phyloP scores from a whole-genome alignment of 345 rosid genomes.

The Eucalyptus decipiens region DNA sequence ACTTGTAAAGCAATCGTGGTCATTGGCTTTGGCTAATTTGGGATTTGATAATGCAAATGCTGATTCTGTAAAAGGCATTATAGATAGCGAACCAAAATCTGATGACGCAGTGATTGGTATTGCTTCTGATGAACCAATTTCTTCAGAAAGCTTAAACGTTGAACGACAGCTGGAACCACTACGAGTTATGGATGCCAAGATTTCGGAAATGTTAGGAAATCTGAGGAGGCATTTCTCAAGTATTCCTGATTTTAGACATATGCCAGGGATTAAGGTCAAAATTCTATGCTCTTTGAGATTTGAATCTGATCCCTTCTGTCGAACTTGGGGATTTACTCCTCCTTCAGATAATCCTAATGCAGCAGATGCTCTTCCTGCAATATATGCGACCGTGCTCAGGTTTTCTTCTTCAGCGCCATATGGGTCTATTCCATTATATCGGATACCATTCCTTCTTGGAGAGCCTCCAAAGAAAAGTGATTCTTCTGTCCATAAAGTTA shows the following conservation, averaged over 20 bases:
- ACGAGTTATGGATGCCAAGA: conserved; percentile 81
- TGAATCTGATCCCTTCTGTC: conserved; percentile 62
- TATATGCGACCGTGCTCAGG: conserved; percentile 79
- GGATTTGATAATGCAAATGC: conserved; percentile 31
- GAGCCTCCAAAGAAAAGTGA: conserved; percentile 29
- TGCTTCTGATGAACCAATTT: conserved; percentile 14
- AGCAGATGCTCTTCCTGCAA: conserved; percentile 51
- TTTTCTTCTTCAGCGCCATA: conserved; percentile 85
- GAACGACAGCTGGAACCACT: conserved; percentile 37
- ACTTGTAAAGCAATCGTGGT: conserved; percentile 88
- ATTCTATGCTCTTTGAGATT: conserved; percentile 68
- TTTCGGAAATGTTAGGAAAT: conserved; percentile 50
- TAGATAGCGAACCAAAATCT: conserved; percentile 25
- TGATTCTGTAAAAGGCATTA: conserved; percentile 21
- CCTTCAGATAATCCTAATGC: conserved; percentile 28
- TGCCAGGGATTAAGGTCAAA: conserved; percentile 64
- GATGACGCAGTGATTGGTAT: conserved; percentile 30
- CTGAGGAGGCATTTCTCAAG: conserved; percentile 77
- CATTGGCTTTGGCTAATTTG: conserved; percentile 50
- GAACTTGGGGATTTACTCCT: conserved; percentile 30
- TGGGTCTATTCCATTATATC: conserved; percentile 68
- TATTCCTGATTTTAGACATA: conserved; percentile 78
- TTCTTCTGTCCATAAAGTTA: conserved; percentile 12
- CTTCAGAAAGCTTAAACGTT: conserved; percentile 27
- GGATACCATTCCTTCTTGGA: conserved; percentile 81